Conservation (phyloP, 1,284 basidiomycete species). For the Malassezia dermatis region DNA sequence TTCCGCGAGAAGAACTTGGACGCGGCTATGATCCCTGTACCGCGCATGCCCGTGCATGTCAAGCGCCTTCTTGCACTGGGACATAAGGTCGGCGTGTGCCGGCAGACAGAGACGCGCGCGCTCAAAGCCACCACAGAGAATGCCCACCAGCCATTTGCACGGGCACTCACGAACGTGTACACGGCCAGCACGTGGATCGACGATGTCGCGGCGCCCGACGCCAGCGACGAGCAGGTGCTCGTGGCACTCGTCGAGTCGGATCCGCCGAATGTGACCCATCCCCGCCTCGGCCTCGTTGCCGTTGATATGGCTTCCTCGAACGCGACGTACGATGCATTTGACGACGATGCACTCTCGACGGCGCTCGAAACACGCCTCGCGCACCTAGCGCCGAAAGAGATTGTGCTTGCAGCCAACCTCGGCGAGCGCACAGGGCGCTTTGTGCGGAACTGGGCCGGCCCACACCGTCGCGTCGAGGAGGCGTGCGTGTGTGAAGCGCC, state of each 20-base stretch:
- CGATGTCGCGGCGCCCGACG: slow-evolving; percentile 50
- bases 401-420: slow-evolving; percentile 56
- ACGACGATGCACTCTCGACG: slow-evolving; percentile 27
- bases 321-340: slow-evolving; percentile 74
- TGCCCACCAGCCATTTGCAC: slow-evolving; percentile 58
- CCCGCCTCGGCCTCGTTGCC: slow-evolving; percentile 62
- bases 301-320: slow-evolving; percentile 80
- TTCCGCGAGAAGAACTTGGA: slow-evolving; percentile 69
- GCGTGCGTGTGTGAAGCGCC: background rate
- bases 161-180: slow-evolving; percentile 69
- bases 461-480: slow-evolving; percentile 33
- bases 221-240: slow-evolving; percentile 20
- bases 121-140: slow-evolving; percentile 65
- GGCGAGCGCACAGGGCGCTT: slow-evolving; percentile 68
- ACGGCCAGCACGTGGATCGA: slow-evolving; percentile 77
- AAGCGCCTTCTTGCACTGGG: slow-evolving; percentile 70
- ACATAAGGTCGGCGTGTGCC: slow-evolving; percentile 72
- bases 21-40: slow-evolving; percentile 70
- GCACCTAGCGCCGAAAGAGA: slow-evolving; percentile 61
- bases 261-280: slow-evolving; percentile 22
- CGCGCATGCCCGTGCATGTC: slow-evolving; percentile 71
- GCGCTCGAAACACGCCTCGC: slow-evolving; percentile 42
- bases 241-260: slow-evolving; percentile 57
- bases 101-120: slow-evolving; percentile 84
- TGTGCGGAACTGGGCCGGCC: slow-evolving; percentile 58